These are phyloP conservation scores for Paramecium biaurelia DNA, from an alignment of 73 alveolate species.

Conservation along the genomic window DNA sequence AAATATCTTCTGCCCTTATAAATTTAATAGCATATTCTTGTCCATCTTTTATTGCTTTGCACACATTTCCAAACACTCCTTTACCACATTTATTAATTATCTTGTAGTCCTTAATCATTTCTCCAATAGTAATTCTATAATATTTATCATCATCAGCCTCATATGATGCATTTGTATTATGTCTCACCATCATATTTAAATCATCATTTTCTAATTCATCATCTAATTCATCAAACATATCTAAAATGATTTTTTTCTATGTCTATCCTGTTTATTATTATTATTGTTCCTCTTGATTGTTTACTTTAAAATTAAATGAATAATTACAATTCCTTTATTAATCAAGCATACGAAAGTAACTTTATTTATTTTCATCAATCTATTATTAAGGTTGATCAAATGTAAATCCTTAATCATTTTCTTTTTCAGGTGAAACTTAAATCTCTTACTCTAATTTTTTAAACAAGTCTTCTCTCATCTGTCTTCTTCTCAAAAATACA, in stretches of 20 bases:
- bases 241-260: background rate
- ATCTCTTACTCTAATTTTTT: background rate
- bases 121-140: slow-evolving; percentile 54
- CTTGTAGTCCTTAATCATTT: slow-evolving; percentile 34
- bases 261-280: background rate
- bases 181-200: background rate
- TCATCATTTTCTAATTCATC: slow-evolving; percentile 25
- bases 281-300: background rate
- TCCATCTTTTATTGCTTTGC: slow-evolving; percentile 56
- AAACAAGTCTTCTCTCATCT: background rate
- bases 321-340: background rate
- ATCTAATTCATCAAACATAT: slow-evolving; percentile 19
- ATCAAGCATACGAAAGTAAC: slow-evolving; percentile 9
- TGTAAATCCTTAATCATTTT: background rate
- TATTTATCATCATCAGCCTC: background rate
- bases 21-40: slow-evolving; percentile 77
- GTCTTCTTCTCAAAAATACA: background rate
- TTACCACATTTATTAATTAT: slow-evolving; percentile 52
- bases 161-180: background rate
- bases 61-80: slow-evolving; percentile 67
- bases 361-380: slow-evolving; percentile 40
- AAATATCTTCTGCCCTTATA: slow-evolving; percentile 73
- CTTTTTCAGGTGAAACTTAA: background rate
- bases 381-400: background rate
- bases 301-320: background rate